Conservation (phyloP, 2,329 filamentous ascomycete species). For the Nemania diffusa region DNA sequence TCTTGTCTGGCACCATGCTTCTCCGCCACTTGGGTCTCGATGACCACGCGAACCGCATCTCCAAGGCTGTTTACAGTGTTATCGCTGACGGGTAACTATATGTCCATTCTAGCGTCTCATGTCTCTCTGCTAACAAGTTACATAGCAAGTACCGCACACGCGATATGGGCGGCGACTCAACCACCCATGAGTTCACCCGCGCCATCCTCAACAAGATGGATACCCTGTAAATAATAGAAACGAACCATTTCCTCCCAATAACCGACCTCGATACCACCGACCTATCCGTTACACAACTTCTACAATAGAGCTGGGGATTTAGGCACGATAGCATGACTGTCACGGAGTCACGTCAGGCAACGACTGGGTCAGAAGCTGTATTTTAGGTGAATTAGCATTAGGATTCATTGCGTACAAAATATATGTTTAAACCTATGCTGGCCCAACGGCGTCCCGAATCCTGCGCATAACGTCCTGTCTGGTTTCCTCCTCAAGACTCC, state of each 20-base stretch:
- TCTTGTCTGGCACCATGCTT: slow-evolving; percentile 96
- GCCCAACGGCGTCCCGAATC: background rate
- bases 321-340: slow-evolving; percentile 46
- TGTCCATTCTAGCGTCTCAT: slow-evolving; percentile 11
- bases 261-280: slow-evolving; percentile 40
- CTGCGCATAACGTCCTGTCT: background rate
- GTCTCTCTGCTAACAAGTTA: slow-evolving; percentile 53
- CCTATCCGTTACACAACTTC: slow-evolving; percentile 37
- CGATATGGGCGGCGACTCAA: slow-evolving; percentile 92
- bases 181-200: slow-evolving; percentile 93
- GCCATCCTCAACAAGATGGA: slow-evolving; percentile 98
- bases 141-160: slow-evolving; percentile 84
- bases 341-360: slow-evolving; percentile 48
- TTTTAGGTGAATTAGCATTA: slow-evolving; percentile 49
- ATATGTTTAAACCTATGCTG: slow-evolving; percentile 16
- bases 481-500: background rate
- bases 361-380: slow-evolving; percentile 45
- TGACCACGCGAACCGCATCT: slow-evolving; percentile 98
- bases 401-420: slow-evolving; percentile 39
- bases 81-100: slow-evolving; percentile 87
- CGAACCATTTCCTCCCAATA: slow-evolving; percentile 30
- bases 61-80: slow-evolving; percentile 79
- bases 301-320: slow-evolving; percentile 44
- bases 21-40: slow-evolving; percentile 96
- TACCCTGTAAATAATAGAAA: slow-evolving; percentile 62